Percentiles rank a stretch among this genome's conserved stretches.
Conservation (phyloP, 2,329 filamentous ascomycete species). For the Apiospora kogelbergensis region DNA sequence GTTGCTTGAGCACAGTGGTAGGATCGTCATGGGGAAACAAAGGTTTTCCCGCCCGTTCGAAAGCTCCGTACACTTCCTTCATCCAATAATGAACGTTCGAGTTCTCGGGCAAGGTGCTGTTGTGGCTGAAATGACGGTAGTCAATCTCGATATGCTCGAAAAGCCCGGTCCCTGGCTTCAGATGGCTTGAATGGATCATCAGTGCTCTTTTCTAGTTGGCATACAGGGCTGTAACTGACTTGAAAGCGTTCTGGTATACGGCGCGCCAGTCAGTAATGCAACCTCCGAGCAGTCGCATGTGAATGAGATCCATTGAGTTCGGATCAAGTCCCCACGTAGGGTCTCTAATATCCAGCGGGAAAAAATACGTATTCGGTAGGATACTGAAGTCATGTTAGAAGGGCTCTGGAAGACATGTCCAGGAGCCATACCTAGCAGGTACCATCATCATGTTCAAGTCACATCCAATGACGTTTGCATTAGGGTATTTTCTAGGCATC, state of each 20-base stretch:
- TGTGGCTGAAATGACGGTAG: constrained; percentile 71
- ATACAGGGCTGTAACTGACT: constrained; percentile 46
- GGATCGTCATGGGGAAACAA: constrained; percentile 60
- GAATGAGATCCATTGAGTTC: constrained; percentile 76
- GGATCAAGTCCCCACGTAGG: constrained; percentile 58
- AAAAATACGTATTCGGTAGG: constrained; percentile 45
- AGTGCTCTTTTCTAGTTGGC: constrained; percentile 16
- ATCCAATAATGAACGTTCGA: constrained; percentile 70
- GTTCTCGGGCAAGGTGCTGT: constrained; percentile 57
- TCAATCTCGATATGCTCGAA: constrained; percentile 92
- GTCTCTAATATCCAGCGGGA: constrained; percentile 75
- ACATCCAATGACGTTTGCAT: constrained; percentile 34
- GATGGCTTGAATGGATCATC: constrained; percentile 54
- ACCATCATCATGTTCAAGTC: constrained; percentile 37
- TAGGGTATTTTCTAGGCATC: background rate
- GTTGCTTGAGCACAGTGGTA: constrained; percentile 59
- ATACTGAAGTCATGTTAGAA: background rate
- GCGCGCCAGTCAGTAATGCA: constrained; percentile 74
- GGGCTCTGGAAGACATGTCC: background rate
- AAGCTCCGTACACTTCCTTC: constrained; percentile 65
- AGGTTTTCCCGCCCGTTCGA: constrained; percentile 62
- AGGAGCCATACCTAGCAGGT: constrained; percentile 29
- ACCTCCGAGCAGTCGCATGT: constrained; percentile 77
- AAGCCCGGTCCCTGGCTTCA: constrained; percentile 72
- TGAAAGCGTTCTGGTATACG: constrained; percentile 69